Evolutionary conservation across 1,284 basidiomycete species (phyloP).

Genomic region (Dichomitus squalens): DNA sequence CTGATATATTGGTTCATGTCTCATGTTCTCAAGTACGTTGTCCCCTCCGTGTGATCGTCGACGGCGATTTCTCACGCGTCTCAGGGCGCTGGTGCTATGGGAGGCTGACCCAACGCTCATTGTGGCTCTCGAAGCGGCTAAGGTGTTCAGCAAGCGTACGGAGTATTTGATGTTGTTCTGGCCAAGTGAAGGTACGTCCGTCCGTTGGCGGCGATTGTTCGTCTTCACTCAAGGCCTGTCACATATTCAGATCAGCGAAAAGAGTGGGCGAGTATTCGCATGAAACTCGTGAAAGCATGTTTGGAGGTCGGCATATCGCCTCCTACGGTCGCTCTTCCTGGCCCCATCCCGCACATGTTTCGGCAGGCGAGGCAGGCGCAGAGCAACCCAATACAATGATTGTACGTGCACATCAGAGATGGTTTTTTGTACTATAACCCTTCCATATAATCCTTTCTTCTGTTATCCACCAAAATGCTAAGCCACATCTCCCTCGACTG

Average conservation of each 20-base stretch:
- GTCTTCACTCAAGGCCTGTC: background rate
- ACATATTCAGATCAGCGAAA: conserved; percentile 11
- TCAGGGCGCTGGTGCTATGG: conserved; percentile 62
- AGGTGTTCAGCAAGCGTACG: conserved; percentile 57
- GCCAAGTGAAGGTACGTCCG: conserved; percentile 59
- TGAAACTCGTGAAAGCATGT: conserved; percentile 19
- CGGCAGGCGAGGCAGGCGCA: background rate
- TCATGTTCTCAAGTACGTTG: conserved; percentile 58
- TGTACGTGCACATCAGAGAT: background rate
- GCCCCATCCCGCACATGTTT: conserved; percentile 6
- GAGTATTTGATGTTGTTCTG: conserved; percentile 66
- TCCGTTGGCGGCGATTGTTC: background rate
- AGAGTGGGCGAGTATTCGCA: conserved; percentile 18
- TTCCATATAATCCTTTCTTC: background rate
- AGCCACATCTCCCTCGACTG: background rate
- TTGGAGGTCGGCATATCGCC: conserved; percentile 16
- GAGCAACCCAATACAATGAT: background rate
- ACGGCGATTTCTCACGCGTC: conserved; percentile 2
- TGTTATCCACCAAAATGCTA: background rate
- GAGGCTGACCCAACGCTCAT: conserved; percentile 58
- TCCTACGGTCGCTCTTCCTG: conserved; percentile 6
- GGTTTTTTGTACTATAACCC: conserved; percentile 1
- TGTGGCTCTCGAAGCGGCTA: conserved; percentile 65
- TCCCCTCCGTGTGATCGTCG: background rate
- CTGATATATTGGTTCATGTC: conserved; percentile 79